Evolutionary conservation across 2,329 filamentous ascomycete genomes (phyloP).

Genomic region (Aspergillus quadrilineatus): DNA sequence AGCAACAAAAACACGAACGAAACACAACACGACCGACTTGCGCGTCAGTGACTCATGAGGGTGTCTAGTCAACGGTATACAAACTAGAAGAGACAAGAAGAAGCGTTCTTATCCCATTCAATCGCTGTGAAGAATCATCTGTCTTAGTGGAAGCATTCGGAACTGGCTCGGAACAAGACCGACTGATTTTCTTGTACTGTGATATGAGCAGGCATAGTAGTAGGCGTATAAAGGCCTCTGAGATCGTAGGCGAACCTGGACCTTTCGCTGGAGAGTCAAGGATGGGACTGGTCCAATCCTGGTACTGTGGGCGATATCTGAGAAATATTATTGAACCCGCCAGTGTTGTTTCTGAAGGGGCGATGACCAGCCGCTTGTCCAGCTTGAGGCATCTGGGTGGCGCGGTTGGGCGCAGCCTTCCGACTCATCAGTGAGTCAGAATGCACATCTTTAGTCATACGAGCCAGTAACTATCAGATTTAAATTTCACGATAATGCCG

Average conservation of each 20-base stretch:
- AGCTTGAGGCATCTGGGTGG: neutral
- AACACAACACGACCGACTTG: too few relatives aligned
- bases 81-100: too few relatives aligned
- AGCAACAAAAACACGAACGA: too few relatives aligned
- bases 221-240: neutral
- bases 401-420: neutral
- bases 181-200: too few relatives aligned
- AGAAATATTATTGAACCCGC: neutral
- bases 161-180: too few relatives aligned
- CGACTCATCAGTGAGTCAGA: neutral
- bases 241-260: neutral
- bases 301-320: neutral
- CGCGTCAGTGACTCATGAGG: too few relatives aligned
- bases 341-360: neutral
- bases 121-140: neutral
- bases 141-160: neutral
- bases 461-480: neutral
- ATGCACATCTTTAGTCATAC: neutral
- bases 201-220: too few relatives aligned
- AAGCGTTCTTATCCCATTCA: neutral
- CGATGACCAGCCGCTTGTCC: neutral
- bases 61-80: too few relatives aligned
- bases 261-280: neutral
- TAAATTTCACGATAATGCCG: neutral
- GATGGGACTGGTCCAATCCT: neutral